These are phyloP conservation scores for Amanita phalloides DNA, from an alignment of 768 basidiomycete species.

Conservation along the genomic window DNA sequence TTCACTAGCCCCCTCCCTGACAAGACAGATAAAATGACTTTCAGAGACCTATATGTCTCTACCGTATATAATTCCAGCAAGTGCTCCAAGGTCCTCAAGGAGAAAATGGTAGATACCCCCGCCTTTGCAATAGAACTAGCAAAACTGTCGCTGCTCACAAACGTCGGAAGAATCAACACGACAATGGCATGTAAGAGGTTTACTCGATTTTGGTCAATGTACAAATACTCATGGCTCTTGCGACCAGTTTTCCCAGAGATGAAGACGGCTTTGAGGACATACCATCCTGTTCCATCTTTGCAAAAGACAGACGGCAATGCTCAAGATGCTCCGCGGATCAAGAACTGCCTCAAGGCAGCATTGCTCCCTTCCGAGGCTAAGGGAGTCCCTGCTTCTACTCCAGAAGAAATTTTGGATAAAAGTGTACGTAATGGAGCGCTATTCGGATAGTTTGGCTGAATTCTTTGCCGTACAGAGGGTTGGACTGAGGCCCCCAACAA, in stretches of 20 bases:
- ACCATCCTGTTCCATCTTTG: constrained; percentile 84
- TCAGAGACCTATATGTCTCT: constrained; percentile 77
- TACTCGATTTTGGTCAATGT: not conserved
- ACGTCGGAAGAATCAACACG: constrained; percentile 87
- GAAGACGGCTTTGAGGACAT: constrained; percentile 83
- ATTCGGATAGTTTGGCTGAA: not conserved
- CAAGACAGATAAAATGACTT: constrained; percentile 47
- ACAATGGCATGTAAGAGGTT: constrained; percentile 72
- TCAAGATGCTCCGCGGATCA: constrained; percentile 87
- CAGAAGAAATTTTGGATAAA: constrained; percentile 62
- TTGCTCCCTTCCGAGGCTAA: constrained; percentile 61
- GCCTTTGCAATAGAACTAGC: constrained; percentile 71
- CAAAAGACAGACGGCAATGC: constrained; percentile 84
- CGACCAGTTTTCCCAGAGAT: constrained; percentile 80
- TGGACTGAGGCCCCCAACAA: constrained; percentile 67
- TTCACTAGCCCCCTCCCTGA: constrained; percentile 60
- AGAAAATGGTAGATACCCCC: constrained; percentile 78
- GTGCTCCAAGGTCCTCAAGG: constrained; percentile 81
- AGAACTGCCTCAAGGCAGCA: constrained; percentile 81
- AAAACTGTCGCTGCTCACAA: constrained; percentile 77
- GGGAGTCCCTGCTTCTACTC: constrained; percentile 56
- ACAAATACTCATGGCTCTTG: constrained; percentile 9
- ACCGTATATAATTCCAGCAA: constrained; percentile 71
- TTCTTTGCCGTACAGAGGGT: constrained; percentile 28
- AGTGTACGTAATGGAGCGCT: constrained; percentile 32